phyloP scores from a whole-genome alignment of 805 yeast genomes.

The Wickerhamomyces mucosus region DNA sequence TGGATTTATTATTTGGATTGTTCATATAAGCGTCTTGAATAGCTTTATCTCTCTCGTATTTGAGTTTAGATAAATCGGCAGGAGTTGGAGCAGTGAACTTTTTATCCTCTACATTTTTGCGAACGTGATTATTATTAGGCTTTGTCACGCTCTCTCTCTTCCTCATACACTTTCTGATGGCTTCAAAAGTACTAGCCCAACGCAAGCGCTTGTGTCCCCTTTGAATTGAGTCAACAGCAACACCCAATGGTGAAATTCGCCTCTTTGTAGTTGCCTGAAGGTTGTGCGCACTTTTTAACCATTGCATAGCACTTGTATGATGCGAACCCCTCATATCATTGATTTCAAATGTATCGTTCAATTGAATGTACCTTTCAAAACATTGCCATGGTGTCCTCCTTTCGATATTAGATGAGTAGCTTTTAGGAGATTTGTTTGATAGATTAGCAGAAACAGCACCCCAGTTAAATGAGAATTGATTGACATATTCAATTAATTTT shows the following conservation, averaged over 20 bases:
- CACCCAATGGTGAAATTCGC: constrained; percentile 85
- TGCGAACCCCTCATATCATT: constrained; percentile 82
- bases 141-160: constrained; percentile 74
- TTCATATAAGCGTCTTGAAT: constrained; percentile 62
- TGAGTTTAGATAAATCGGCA: constrained; percentile 71
- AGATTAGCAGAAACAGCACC: constrained; percentile 78
- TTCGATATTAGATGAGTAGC: constrained; percentile 81
- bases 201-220: constrained; percentile 85
- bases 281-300: constrained; percentile 87
- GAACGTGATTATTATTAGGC: constrained; percentile 40
- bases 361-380: constrained; percentile 89
- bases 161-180: constrained; percentile 80
- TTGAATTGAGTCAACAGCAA: constrained; percentile 87
- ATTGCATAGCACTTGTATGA: constrained; percentile 75
- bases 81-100: constrained; percentile 63
- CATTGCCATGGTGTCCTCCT: constrained; percentile 99
- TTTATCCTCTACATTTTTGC: constrained; percentile 30
- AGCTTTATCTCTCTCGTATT: constrained; percentile 78
- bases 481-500: constrained; percentile 66
- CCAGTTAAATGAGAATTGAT: constrained; percentile 90
- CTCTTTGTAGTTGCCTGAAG: constrained; percentile 84
- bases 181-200: constrained; percentile 98
- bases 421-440: constrained; percentile 52
- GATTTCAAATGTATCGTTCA: constrained; percentile 81
- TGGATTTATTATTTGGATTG: constrained; percentile 22